phyloP scores from a whole-genome alignment of 306 rosid species.

The Comarum palustre region DNA sequence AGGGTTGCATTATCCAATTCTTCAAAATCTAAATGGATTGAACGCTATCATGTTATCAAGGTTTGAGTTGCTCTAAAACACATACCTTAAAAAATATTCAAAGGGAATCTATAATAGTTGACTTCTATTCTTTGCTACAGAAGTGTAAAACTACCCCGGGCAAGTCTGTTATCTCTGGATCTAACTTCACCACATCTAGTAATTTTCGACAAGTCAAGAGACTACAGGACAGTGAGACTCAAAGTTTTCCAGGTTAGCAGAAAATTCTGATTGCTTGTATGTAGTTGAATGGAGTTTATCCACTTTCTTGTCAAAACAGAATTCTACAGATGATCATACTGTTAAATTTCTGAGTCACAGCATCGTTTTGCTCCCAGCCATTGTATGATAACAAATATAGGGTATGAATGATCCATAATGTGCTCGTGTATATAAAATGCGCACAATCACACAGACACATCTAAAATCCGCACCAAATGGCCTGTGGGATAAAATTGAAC shows the following conservation, averaged over 20 bases:
- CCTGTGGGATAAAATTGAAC: background rate
- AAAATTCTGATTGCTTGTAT: slow-evolving; percentile 17
- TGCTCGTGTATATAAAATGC: background rate
- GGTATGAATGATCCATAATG: background rate
- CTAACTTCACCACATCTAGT: slow-evolving; percentile 41
- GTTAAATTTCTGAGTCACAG: background rate
- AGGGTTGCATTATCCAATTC: slow-evolving; percentile 62
- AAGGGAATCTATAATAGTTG: slow-evolving; percentile 6
- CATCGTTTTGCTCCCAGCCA: background rate
- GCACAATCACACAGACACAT: background rate
- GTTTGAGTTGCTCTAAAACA: slow-evolving; percentile 44
- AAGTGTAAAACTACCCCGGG: slow-evolving; percentile 43
- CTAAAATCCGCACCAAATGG: background rate
- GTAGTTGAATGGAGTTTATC: slow-evolving; percentile 13
- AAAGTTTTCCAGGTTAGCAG: slow-evolving; percentile 69
- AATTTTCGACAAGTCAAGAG: slow-evolving; percentile 51
- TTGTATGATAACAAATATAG: background rate
- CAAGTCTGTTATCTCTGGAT: slow-evolving; percentile 42
- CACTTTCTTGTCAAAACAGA: background rate
- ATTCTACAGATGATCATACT: background rate
- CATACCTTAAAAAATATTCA: background rate
- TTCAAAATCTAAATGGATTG: slow-evolving; percentile 76
- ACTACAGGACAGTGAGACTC: slow-evolving; percentile 51
- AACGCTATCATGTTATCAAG: slow-evolving; percentile 64
- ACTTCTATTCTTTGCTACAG: slow-evolving; percentile 47